phyloP scores from a whole-genome alignment of 2,329 filamentous ascomycete species.

The Penicillium sp. region DNA sequence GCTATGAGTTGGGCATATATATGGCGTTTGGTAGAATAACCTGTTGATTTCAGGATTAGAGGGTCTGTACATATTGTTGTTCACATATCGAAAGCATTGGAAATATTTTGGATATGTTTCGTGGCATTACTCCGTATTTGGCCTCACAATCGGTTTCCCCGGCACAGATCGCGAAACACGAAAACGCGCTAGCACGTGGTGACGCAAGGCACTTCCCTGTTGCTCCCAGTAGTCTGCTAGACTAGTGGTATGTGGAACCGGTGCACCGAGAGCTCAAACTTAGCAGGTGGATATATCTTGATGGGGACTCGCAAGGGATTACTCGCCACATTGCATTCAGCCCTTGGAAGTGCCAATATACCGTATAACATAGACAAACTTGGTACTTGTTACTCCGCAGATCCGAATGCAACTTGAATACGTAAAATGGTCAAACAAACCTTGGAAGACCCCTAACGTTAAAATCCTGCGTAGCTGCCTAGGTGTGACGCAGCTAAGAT shows the following conservation, averaged over 20 bases:
- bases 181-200: constrained; percentile 8
- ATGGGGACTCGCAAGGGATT: constrained; percentile 6
- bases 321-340: constrained; percentile 6
- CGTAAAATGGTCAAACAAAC: background rate
- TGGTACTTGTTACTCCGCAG: background rate
- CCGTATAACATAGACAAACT: background rate
- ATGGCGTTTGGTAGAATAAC: constrained; percentile 6
- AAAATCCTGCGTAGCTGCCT: background rate
- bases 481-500: constrained; percentile 10
- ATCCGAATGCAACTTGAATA: background rate
- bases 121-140: background rate
- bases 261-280: constrained; percentile 1
- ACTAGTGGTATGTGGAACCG: background rate
- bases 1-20: background rate
- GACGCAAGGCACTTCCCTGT: background rate
- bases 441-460: background rate
- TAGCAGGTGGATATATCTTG: background rate
- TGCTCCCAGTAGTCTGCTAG: background rate
- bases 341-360: background rate
- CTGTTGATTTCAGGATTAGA: background rate
- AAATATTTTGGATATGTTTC: background rate
- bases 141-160: background rate
- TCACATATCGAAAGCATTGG: background rate
- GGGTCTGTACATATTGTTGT: background rate
- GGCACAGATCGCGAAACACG: background rate